A percentile compares a stretch with the other conserved stretches of the same genome.
Evolutionary conservation across 148 eudicot genomes (phyloP).

Genomic region (Chenopodium suecicum): DNA sequence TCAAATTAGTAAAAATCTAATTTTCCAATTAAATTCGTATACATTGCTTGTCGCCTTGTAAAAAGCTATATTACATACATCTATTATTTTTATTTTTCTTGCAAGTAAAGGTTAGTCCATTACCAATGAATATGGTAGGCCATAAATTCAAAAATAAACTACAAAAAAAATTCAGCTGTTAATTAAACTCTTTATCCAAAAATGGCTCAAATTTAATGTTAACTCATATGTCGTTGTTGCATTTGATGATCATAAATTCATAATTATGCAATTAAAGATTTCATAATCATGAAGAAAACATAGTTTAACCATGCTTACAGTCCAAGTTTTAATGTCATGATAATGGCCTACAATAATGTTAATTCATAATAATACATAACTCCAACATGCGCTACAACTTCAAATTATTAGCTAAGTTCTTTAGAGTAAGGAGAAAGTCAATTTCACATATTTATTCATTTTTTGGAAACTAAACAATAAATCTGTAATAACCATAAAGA

Average conservation of each 20-base stretch:
- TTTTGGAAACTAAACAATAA: not conserved
- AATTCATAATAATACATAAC: not conserved
- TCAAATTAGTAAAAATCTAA: no score
- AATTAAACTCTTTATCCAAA: conserved; percentile 1
- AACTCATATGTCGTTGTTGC: conserved; percentile 12
- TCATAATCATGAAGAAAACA: not conserved
- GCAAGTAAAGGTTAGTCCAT: conserved; percentile 9
- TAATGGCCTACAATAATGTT: not conserved
- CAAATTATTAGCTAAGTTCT: conserved; percentile 2
- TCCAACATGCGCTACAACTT: not conserved
- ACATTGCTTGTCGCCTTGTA: not conserved
- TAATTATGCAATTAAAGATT: not conserved
- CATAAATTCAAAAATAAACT: not conserved
- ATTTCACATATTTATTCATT: not conserved
- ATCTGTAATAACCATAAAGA: not conserved
- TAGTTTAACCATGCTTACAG: conserved; percentile 15
- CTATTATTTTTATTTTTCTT: conserved; percentile 13
- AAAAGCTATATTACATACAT: not conserved
- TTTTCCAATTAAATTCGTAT: not conserved
- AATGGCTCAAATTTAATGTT: not conserved
- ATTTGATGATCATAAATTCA: not conserved
- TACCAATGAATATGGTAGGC: conserved; percentile 13
- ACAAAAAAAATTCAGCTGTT: not conserved
- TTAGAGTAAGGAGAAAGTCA: not conserved
- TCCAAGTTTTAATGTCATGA: conserved; percentile 15